A percentile compares a stretch with the other conserved stretches of the same genome.
These are phyloP conservation scores for Trichoderma arundinaceum DNA, from an alignment of 2,329 filamentous ascomycete species.

Conservation along the genomic window DNA sequence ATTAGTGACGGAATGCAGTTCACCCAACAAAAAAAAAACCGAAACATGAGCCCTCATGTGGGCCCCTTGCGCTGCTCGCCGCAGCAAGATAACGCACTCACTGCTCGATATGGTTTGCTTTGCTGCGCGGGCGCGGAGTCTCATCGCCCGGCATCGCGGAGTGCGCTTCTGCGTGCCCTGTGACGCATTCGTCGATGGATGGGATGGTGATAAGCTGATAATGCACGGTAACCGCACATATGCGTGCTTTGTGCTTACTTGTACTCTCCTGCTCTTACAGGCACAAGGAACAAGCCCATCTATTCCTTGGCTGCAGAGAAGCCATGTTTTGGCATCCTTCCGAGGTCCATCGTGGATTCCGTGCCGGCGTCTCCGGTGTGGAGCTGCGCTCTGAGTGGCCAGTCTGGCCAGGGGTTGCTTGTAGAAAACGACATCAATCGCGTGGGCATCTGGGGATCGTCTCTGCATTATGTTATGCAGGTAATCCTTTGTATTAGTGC, in stretches of 20 bases:
- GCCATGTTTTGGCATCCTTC: background rate
- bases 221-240: background rate
- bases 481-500: background rate
- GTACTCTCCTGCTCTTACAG: background rate
- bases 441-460: background rate
- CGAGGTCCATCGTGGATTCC: background rate
- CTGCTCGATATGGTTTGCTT: background rate
- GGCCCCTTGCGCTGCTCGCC: background rate
- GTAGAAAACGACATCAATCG: background rate
- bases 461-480: background rate
- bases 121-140: too few relatives aligned
- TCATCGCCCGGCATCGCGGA: background rate
- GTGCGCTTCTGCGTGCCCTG: background rate
- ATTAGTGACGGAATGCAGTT: slow-evolving; percentile 8
- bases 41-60: background rate
- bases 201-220: background rate
- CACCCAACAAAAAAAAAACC: slow-evolving; percentile 15
- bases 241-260: background rate
- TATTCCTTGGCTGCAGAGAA: background rate
- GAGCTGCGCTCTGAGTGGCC: background rate
- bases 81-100: background rate
- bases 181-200: too few relatives aligned
- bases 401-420: background rate
- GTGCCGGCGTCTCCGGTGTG: background rate
- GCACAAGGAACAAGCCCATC: background rate